Base-by-base conservation (phyloP, 345 rosid species). In the Pistacia atlantica region DNA sequence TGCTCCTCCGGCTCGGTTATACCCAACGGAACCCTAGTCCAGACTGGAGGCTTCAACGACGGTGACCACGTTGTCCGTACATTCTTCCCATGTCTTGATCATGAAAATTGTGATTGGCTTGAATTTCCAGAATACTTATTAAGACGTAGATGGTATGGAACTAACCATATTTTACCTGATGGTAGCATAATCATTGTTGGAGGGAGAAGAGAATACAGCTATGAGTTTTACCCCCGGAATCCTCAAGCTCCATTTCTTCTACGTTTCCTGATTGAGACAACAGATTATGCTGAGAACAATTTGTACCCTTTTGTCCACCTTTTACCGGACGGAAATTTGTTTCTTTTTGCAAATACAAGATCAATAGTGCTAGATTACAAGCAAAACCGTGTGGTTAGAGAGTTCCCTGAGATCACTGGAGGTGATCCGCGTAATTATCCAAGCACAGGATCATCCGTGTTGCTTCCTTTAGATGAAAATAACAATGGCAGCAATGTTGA, bases 291-390 rank as follows among this genome's bases (percentile, higher is more conserved):
- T n/a, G 98, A 95, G 85, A 88, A 95, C 84, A 93, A 95, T 68
- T 79, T 95, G 56, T 95, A 95, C 76, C 98, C 98, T 10, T 95
- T 91, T 75, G 6, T 95, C 45, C 95, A 95, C 65, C 92, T 95
- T 60, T 65, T 95, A 70, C 98, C 98, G 0, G 92, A 93, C 68
- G 95, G 98, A 25, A 95, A 91, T 83, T 79, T 95, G 70, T 95
- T 93, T 79, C 77, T 95, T 48, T 95, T 91, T 42, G 95, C 98
- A 16, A 95, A 95, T 78, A 91, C 91, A 8, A 77, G 89, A 59
- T 85, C 94, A 2, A 88, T 95, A 64, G 56, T 87, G 74, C 69
- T 93, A 1, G 89, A 95, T 81, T 95, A 93, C 85, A 85, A 72
- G 51, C 78, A 10, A 8, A 85, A 91, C 58, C 72, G 68, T 11